Evolutionary conservation across 192 early-diverging fungal species (phyloP).

Genomic region (Coemansia sp.): DNA sequence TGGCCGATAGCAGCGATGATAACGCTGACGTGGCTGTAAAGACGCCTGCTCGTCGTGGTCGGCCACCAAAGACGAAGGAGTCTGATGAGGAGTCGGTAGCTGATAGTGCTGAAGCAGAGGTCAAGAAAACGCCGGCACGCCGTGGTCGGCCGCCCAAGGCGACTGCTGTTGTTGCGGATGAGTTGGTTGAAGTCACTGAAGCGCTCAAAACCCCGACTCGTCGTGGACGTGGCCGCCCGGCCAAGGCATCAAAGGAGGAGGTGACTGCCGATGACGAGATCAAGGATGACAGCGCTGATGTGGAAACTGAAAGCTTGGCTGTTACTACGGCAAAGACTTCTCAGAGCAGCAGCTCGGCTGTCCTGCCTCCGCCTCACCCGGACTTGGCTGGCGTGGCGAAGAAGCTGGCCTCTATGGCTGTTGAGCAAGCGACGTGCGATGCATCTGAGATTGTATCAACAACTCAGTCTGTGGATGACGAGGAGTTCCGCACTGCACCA

Average conservation of each 20-base stretch:
- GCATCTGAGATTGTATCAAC: background rate
- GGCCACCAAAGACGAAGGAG: constrained; percentile 4
- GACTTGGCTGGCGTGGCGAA: constrained; percentile 28
- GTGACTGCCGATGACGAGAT: background rate
- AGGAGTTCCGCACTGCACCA: constrained; percentile 33
- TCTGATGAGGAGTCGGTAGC: background rate
- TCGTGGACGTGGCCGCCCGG: background rate
- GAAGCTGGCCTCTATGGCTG: constrained; percentile 26
- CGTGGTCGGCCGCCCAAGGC: constrained; percentile 12
- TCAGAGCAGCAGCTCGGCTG: background rate
- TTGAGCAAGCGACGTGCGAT: background rate
- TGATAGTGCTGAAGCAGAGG: constrained; percentile 1
- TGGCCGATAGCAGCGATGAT: constrained; percentile 6
- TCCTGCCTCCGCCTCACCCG: constrained; percentile 29
- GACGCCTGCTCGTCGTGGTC: constrained; percentile 16
- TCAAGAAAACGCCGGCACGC: constrained; percentile 8
- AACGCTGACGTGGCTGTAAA: constrained; percentile 1
- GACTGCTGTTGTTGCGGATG: background rate
- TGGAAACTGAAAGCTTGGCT: background rate
- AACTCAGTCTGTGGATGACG: constrained; percentile 20
- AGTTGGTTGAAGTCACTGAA: constrained; percentile 10
- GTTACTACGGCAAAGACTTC: background rate
- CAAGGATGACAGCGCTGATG: background rate
- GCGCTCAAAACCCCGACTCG: constrained; percentile 7
- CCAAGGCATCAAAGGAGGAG: constrained; percentile 1